Percentiles rank a stretch among this genome's conserved stretches.
phyloP scores from a whole-genome alignment of 192 early-diverging fungal genomes.

The Endogone sp. region DNA sequence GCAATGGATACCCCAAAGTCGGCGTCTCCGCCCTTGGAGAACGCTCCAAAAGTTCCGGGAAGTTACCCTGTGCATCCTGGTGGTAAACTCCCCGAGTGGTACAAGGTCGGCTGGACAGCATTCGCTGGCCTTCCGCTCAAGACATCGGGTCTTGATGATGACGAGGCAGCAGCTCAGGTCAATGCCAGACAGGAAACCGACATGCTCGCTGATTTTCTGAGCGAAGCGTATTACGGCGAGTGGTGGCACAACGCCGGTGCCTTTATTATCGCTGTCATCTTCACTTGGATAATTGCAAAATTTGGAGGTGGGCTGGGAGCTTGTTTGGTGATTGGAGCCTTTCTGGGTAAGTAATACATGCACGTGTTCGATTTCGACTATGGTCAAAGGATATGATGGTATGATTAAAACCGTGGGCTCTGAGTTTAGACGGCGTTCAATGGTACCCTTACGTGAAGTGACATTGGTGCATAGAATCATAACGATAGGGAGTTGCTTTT shows the following conservation, averaged over 20 bases:
- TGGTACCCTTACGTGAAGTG: too few species aligned
- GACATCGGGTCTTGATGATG: slow-evolving; percentile 1
- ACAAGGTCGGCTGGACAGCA: slow-evolving; percentile 32
- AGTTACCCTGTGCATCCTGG: background rate
- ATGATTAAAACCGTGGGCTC: too few species aligned
- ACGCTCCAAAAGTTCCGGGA: background rate
- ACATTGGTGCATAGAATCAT: too few species aligned
- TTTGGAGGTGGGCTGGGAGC: slow-evolving; percentile 31
- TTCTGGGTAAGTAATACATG: slow-evolving; percentile 22
- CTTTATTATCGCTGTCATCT: slow-evolving; percentile 24
- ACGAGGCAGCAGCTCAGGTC: slow-evolving; percentile 6
- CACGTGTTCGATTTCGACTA: too few species aligned
- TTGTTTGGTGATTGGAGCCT: slow-evolving; percentile 34
- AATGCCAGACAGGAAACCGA: slow-evolving; percentile 7
- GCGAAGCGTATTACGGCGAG: slow-evolving; percentile 34
- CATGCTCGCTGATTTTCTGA: slow-evolving; percentile 23
- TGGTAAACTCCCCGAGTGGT: slow-evolving; percentile 14
- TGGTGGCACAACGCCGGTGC: slow-evolving; percentile 33
- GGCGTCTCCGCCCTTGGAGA: background rate
- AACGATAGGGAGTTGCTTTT: too few species aligned
- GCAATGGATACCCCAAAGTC: background rate
- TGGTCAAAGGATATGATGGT: background rate
- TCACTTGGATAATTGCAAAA: slow-evolving; percentile 26
- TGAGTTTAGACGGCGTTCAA: too few species aligned
- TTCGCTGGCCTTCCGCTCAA: slow-evolving; percentile 24